phyloP scores from a whole-genome alignment of 345 rosid genomes.

The Brassica nigra region DNA sequence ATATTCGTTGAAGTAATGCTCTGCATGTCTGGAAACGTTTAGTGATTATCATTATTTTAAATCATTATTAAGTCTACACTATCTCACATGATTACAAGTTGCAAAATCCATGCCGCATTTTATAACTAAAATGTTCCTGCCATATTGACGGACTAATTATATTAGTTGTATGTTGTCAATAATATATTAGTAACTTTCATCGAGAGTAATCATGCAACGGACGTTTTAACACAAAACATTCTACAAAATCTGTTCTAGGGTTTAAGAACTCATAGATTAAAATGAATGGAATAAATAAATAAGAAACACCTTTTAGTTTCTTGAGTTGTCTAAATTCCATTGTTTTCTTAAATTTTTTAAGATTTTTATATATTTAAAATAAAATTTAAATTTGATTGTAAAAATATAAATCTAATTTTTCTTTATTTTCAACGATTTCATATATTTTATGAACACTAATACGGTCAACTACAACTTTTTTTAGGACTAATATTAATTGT shows the following conservation, averaged over 20 bases:
- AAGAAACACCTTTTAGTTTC: neutral
- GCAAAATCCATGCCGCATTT: neutral
- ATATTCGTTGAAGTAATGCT: neutral
- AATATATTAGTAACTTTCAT: neutral
- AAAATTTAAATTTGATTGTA: too few relatives aligned
- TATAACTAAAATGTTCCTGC: neutral
- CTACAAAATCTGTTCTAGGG: neutral
- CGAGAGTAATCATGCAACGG: neutral
- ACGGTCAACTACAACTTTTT: neutral
- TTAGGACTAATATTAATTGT: neutral
- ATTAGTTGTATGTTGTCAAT: neutral
- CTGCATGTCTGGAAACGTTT: neutral
- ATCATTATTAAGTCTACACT: too few relatives aligned
- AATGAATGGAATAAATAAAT: too few relatives aligned
- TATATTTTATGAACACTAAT: neutral
- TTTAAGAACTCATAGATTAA: too few relatives aligned
- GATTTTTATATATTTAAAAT: too few relatives aligned
- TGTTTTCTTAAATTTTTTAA: neutral
- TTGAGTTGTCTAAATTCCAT: too few relatives aligned
- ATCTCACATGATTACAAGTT: neutral
- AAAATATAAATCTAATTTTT: too few relatives aligned
- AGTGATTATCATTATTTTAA: too few relatives aligned
- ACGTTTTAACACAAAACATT: neutral
- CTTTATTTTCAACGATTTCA: too few relatives aligned
- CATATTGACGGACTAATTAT: neutral